A percentile compares a stretch with the other conserved stretches of the same genome.
These are phyloP conservation scores for Sphaerulina populicola DNA, from an alignment of 2,329 filamentous ascomycete species.

Conservation along the genomic window DNA sequence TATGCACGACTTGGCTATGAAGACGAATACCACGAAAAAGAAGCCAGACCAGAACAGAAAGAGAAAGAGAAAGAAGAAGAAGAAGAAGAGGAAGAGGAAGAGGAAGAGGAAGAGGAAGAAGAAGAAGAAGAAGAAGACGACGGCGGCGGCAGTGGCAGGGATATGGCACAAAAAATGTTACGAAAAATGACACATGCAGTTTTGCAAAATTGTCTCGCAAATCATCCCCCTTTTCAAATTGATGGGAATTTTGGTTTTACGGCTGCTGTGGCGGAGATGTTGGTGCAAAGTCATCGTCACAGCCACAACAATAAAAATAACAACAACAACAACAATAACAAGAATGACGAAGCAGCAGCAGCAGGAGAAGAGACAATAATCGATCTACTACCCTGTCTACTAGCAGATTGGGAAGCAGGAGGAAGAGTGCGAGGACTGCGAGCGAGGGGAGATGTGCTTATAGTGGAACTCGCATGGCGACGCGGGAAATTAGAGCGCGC, in stretches of 20 bases:
- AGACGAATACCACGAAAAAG: too few species aligned
- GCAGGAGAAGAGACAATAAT: too few species aligned
- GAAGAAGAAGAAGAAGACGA: too few species aligned
- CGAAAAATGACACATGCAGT: neutral
- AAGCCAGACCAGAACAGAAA: too few species aligned
- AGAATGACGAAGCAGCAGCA: too few species aligned
- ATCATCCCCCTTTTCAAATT: constrained; percentile 2
- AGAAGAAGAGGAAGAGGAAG: too few species aligned
- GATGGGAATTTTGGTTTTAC: constrained; percentile 3
- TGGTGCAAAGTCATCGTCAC: neutral
- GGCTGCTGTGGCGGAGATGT: constrained; percentile 2
- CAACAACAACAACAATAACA: too few species aligned
- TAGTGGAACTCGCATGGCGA: neutral
- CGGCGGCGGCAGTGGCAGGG: too few species aligned
- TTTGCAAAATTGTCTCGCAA: neutral
- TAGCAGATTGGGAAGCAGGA: neutral
- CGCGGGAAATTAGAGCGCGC: neutral
- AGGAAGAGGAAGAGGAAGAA: too few species aligned
- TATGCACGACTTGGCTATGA: neutral
- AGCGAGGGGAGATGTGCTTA: neutral
- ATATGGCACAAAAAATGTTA: neutral
- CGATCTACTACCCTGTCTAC: neutral
- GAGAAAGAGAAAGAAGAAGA: too few species aligned
- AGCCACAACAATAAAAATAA: too few species aligned
- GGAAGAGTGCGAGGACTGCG: neutral